Base-by-base conservation (phyloP, 192 early-diverging fungal species). In the Podila verticillata region DNA sequence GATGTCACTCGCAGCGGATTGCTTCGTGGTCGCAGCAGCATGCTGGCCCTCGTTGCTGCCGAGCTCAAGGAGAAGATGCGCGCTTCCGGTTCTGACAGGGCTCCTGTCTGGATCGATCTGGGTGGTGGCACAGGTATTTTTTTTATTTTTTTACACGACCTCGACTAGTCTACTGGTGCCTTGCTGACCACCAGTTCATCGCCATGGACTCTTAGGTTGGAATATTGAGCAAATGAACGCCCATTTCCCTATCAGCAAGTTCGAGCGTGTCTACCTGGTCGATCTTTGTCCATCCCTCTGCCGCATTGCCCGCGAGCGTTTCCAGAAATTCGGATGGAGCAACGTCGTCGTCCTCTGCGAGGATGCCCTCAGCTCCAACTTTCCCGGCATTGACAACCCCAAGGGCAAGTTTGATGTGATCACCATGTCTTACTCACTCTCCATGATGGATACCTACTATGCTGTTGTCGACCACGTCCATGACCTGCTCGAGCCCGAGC, bases 381-480 rank as follows among this genome's bases (percentile, higher is more conserved):
- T 94, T 47, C 90, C 94, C 26, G 86, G 84, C 13, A 68, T 90
- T 32, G 82, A 84, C 48, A 83, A 86, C 47, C 68, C 78, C 20
- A 85, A 89, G 30, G 81, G 89, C 32, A 87, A 92, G 47, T 85
- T 95, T 62, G 92, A 93, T 39, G 70, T 96, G 20, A 83, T 96
- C 35, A 95, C 94, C 58, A 91, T 95, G 91, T 94, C 92, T 9
- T 96, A 96, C 86, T 95, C 95, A 7, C 83, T 96, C 28, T 94
- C 95, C 5, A 96, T 96, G 95, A 93, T 96, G 61, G 94, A 95
- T 48, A 68, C 74, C 57, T 93, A 89, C 67, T 89, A 86, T 63
- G 81, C 92, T 12, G 87, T 93, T 9, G 82, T 96, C 36, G 94
- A 95, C 71, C 85, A 88, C 20, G 74, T 95, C 32, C 65, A 84